Percentiles rank a stretch among this genome's conserved stretches.
These are phyloP conservation scores for Penicillium simplicissimum DNA, from an alignment of 495 filamentous ascomycete species.

Conservation along the genomic window DNA sequence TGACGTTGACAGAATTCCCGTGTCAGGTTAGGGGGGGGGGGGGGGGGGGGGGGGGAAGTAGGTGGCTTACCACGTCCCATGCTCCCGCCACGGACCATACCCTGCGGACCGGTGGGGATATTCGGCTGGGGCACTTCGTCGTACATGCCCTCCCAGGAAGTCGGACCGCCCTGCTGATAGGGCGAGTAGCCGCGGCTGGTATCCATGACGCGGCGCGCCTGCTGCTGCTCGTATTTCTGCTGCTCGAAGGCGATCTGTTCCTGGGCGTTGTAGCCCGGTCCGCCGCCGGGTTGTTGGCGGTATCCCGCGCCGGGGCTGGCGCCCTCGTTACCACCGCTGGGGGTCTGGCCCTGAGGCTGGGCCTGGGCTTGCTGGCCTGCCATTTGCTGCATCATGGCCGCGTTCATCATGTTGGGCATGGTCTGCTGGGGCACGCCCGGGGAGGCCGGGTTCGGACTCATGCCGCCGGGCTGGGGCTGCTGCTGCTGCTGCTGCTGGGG, in stretches of 20 bases:
- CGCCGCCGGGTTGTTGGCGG: conserved; percentile 40
- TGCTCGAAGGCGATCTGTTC: conserved; percentile 84
- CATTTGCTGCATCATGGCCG: conserved; percentile 76
- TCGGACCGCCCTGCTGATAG: conserved; percentile 61
- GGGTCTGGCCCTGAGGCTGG: conserved; percentile 37
- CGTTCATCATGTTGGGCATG: conserved; percentile 57
- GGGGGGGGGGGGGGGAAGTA: not conserved
- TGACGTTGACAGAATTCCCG: too few species aligned
- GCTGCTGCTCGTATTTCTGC: conserved; percentile 81
- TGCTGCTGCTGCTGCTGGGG: conserved; percentile 1
- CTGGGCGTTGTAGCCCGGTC: conserved; percentile 66
- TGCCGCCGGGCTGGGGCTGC: conserved; percentile 39
- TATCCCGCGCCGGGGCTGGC: conserved; percentile 28
- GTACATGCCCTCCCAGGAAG: conserved; percentile 99
- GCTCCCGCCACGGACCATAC: conserved; percentile 50
- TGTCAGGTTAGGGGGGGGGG: too few species aligned
- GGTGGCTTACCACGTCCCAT: conserved; percentile 49
- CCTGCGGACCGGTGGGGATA: conserved; percentile 54
- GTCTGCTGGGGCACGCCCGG: conserved; percentile 38
- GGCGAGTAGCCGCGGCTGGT: conserved; percentile 47
- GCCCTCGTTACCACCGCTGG: conserved; percentile 22
- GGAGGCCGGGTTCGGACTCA: conserved; percentile 51
- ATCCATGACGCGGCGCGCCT: conserved; percentile 50
- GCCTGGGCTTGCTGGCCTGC: too few species aligned
- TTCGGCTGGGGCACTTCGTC: conserved; percentile 93